Evolutionary conservation across 2,329 filamentous ascomycete species (phyloP), one percentile per base, ranked within the genome.

Genomic region (Trichoderma simmonsii): DNA sequence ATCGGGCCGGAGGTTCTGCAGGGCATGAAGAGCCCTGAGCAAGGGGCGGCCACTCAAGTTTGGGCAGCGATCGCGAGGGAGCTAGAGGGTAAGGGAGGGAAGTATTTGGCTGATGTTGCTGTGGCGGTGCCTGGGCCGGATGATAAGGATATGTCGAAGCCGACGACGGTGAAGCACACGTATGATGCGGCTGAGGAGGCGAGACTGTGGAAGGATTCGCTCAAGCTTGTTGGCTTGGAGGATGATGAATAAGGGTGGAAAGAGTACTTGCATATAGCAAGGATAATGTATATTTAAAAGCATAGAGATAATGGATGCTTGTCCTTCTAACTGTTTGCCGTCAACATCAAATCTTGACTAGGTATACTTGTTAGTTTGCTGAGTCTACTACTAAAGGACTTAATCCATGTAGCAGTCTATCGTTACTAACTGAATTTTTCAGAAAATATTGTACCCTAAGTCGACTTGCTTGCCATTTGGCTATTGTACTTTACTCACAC

Each of bases 21-120:
- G 8, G 7, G 4, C 4, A n/a, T 59, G 11, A 73, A 72, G 54
- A 62, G 21, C 2, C 36, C 48, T 1, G 69, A 74, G 61, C 86
- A 87, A 74, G 86, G 85, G 2, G 86, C 85, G 24, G 84, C 86
- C 0, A 87, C 85, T 11, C 80, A 80, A 4, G 79, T 86, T 0
- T 85, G 80, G 78, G 85, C 83, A 0, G 85, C 83, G 0, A 74
- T 84, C 3, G 79, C 76, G 3, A 80, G 78, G 66, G 81, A 81
- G 30, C 83, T 80, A 79, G 83, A 86, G 76, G 82, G 80, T 2
- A 83, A 80, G 73, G 86, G 85, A 3, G 85, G 85, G 4, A 81
- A 78, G 73, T 87, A 86, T 74, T 74, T 87, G 30, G 79, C 79
- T 18, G 77, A 87, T 72, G 83, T 83, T 73, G 76, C 78, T n/a